Base-by-base conservation (phyloP, 257 asterid genomes). In the Rhazya stricta region DNA sequence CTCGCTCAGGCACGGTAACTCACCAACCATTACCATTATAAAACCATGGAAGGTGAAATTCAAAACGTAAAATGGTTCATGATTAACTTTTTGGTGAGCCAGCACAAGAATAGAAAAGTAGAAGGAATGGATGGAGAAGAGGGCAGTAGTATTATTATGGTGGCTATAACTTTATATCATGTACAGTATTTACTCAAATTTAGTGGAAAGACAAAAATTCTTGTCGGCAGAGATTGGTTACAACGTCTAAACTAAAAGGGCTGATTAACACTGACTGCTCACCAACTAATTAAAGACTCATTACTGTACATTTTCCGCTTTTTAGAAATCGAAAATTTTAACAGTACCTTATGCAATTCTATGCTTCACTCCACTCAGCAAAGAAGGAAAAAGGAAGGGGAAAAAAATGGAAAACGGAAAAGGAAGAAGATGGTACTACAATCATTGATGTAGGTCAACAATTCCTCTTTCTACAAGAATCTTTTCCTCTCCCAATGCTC, bases 171-270 rank as follows among this genome's bases (percentile, higher is more conserved):
- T 80, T 83, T 85, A 71, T 84, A 78, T 75, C 86, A 78, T 80
- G 85, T 85, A n/a, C n/a, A n/a, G n/a, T n/a, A 89, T 84, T 84
- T 83, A 79, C 88, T 69, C 75, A 66, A 45, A 68, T 75, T 84
- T 83, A 86, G 91, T 87, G 93, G 91, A 78, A 78, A 77, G 90
- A 90, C 96, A 90, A 67, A 90, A 84, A 83, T 86, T 83, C 86
- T 76, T 90, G 96, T 92, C 97, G 96, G 96, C 90, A 89, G 56
- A 80, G 79, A 77, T 84, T 80, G 66, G 81, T 87, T 77, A 81
- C 83, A 77, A 75, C 32, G 76, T 74, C 72, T 79, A 81, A 74
- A 74, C 70, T 77, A 39, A 78, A 77, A 69, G 66, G 67, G 79
- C 13, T 68, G 76, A 57, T 42, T 66, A 83, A 84, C 79, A 81